Conservation (phyloP, 345 rosid genomes). For the Psidium friedrichsthalianum region DNA sequence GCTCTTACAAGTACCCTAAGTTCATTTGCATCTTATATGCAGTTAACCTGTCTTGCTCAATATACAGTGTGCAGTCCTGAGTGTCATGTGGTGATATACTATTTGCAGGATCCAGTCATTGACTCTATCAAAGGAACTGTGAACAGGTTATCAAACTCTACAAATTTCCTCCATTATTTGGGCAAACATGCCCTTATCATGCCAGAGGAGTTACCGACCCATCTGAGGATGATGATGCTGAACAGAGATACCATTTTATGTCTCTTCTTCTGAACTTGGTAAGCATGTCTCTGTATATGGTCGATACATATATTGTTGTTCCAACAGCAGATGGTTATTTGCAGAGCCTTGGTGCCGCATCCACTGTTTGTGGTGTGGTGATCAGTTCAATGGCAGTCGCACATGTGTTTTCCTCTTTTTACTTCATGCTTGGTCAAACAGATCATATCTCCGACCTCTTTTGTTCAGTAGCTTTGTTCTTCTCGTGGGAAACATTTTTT, state of each 20-base stretch:
- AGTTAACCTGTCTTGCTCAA: neutral
- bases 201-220: constrained; percentile 89
- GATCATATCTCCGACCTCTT: constrained; percentile 88
- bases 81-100: constrained; percentile 1
- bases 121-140: constrained; percentile 76
- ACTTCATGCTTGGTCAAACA: constrained; percentile 97
- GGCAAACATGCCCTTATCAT: constrained; percentile 91
- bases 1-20: neutral
- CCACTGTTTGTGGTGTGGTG: constrained; percentile 94
- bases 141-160: constrained; percentile 70
- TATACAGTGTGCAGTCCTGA: neutral
- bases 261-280: constrained; percentile 79
- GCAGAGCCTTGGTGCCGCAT: constrained; percentile 85
- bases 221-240: constrained; percentile 53
- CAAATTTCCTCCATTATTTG: constrained; percentile 75
- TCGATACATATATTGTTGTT: constrained; percentile 85
- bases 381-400: constrained; percentile 98
- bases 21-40: neutral
- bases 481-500: constrained; percentile 66
- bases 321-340: constrained; percentile 97
- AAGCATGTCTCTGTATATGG: constrained; percentile 86
- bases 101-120: constrained; percentile 73
- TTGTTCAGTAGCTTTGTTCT: constrained; percentile 88
- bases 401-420: constrained; percentile 87
- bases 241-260: constrained; percentile 69